Percentiles rank a stretch among this genome's conserved stretches.
phyloP scores from a whole-genome alignment of 257 asterid species.

The Solanum stenotomum region DNA sequence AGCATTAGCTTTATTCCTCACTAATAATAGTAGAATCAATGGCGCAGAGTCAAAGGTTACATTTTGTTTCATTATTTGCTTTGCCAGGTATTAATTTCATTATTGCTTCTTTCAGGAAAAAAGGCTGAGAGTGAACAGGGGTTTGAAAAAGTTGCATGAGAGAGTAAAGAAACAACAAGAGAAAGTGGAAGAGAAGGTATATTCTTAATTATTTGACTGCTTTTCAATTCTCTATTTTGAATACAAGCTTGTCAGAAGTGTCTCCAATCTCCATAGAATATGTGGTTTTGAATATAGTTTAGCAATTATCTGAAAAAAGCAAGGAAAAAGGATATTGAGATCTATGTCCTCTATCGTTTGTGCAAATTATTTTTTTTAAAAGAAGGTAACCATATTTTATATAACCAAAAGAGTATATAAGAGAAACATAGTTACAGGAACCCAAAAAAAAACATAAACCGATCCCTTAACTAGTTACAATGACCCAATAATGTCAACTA shows the following conservation, averaged over 20 bases:
- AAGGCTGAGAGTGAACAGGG: conserved; percentile 47
- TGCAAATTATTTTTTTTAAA: background rate
- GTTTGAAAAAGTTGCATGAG: conserved; percentile 43
- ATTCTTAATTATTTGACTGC: background rate
- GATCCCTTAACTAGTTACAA: background rate
- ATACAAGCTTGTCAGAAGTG: background rate
- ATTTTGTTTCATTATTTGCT: background rate
- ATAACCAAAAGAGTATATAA: background rate
- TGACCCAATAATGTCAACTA: background rate
- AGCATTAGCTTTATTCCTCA: background rate
- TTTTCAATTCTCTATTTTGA: background rate
- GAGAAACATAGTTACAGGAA: background rate
- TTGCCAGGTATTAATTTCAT: conserved; percentile 4
- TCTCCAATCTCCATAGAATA: background rate
- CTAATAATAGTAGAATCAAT: background rate
- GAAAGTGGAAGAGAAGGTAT: conserved; percentile 59
- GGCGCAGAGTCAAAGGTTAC: background rate
- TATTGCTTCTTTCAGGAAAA: conserved; percentile 29
- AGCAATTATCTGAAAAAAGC: background rate
- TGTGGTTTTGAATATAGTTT: background rate
- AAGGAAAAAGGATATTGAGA: background rate
- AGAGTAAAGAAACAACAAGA: conserved; percentile 63
- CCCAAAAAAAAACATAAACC: background rate
- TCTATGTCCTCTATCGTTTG: background rate
- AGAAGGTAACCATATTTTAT: background rate